Evolutionary conservation across 371 early-diverging fungal genomes (phyloP).

Genomic region (Mucor indicus): DNA sequence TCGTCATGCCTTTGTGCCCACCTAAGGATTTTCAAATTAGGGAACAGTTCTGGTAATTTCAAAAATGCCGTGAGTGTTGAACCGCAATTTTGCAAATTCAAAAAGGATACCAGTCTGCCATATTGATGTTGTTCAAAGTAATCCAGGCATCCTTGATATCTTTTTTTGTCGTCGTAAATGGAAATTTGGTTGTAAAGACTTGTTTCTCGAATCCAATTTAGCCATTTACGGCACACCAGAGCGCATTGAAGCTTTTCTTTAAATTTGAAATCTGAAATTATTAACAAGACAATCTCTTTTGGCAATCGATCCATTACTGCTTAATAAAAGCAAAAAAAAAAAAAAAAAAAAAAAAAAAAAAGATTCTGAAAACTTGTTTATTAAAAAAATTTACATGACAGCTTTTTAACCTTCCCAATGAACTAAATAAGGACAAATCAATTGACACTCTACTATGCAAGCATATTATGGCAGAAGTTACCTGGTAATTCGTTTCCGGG

Average conservation of each 20-base stretch:
- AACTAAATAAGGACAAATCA: constrained; percentile 4
- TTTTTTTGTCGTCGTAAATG: no score
- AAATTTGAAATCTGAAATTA: neutral
- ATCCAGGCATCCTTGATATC: no score
- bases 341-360: no score
- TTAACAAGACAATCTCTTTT: neutral
- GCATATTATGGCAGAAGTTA: constrained; percentile 9
- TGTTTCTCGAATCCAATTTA: neutral
- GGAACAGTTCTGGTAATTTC: no score
- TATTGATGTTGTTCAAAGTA: no score
- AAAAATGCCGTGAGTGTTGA: no score
- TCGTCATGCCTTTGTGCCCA: no score
- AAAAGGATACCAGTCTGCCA: no score
- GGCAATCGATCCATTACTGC: neutral
- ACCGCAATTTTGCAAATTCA: no score
- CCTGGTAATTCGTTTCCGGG: constrained; percentile 86
- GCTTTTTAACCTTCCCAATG: constrained; percentile 19
- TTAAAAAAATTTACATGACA: neutral
- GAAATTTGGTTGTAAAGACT: no score
- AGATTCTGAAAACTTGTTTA: no score
- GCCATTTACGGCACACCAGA: neutral
- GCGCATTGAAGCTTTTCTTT: neutral
- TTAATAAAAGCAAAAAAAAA: neutral
- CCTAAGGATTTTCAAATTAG: no score
- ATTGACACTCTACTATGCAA: neutral